phyloP scores from a whole-genome alignment of 345 rosid species.

The Carallia pectinifolia region DNA sequence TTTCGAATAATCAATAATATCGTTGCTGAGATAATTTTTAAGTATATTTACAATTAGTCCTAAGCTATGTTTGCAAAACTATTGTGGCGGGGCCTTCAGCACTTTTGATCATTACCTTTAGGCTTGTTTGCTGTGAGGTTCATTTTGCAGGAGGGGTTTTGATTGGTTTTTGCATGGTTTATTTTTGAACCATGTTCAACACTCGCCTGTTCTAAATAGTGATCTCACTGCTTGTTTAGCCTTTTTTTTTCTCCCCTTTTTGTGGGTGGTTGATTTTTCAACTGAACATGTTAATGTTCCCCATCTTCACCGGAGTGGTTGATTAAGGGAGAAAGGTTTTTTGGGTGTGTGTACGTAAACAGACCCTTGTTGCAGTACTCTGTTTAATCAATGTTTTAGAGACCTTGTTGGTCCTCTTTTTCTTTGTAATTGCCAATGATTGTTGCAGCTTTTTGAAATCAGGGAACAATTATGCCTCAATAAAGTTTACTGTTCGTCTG shows the following conservation, averaged over 20 bases:
- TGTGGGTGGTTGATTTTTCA: conserved; percentile 24
- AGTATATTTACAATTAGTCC: neutral
- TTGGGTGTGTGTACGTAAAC: conserved; percentile 23
- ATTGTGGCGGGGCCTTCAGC: conserved; percentile 29
- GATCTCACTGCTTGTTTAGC: conserved; percentile 34
- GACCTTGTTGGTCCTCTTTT: conserved; percentile 32
- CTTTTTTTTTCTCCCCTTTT: conserved; percentile 1
- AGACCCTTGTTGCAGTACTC: conserved; percentile 26
- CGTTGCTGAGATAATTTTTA: conserved; percentile 4
- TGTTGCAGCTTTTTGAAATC: conserved; percentile 3
- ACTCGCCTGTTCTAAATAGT: conserved; percentile 35
- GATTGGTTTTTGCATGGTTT: conserved; percentile 33
- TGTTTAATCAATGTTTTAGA: conserved; percentile 29
- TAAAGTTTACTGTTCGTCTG: neutral
- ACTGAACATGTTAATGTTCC: conserved; percentile 6
- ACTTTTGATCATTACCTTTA: conserved; percentile 24
- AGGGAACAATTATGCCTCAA: neutral
- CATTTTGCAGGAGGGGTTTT: conserved; percentile 41
- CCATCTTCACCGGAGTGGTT: conserved; percentile 13
- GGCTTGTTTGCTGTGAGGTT: conserved; percentile 42
- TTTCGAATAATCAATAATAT: no score
- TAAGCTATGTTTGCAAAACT: conserved; percentile 1
- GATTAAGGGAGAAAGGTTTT: conserved; percentile 16
- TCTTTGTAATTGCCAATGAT: conserved; percentile 7
- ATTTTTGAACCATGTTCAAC: conserved; percentile 31